Evolutionary conservation across 1,284 basidiomycete genomes (phyloP), one percentile per base, ranked within the genome.

Genomic region (Leucoagaricus sp.): DNA sequence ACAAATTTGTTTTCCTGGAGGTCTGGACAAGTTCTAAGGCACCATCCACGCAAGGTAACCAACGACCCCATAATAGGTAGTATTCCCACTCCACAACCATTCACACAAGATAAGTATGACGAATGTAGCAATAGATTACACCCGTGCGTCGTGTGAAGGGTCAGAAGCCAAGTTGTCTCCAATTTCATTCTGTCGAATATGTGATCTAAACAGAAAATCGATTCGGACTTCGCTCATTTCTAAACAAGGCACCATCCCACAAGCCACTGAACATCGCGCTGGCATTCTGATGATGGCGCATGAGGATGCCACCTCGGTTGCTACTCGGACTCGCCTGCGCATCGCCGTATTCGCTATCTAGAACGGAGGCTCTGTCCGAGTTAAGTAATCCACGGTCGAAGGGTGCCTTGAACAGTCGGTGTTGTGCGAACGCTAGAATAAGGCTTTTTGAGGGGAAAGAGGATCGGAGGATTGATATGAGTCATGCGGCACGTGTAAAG

Each of bases 401-500:
- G 6, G 75, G 72, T 0, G 64, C 61, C 21, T 61, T 67, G 65
- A 79, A 79, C 28, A 76, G 34, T n/a, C 65, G 65, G 60, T 79
- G 75, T 59, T 80, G 78, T 15, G 61, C 63, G 54, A 68, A 71
- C 7, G 75, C 72, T 8, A 79, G 65, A 7, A 75, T 49, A 2
- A 74, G 75, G 19, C 77, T 79, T n/a, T n/a, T n/a, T n/a, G n/a
- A n/a, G n/a, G 47, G 13, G 34, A 49, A 41, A 51, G 41, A 38
- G 12, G 38, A 31, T n/a, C n/a, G 49, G 50, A 34, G 40, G 34
- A 34, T 45, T 25, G n/a, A 15, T 3, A 48, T 54, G 34, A 47
- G 53, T 40, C 33, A 47, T 10, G 29, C 12, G 15, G 17, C 5
- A 13, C 17, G 26, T 17, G 31, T 4, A 29, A n/a, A 48, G 15